Evolutionary conservation across 305 asterid species (phyloP).

Genomic region (Fraxinus nigra): DNA sequence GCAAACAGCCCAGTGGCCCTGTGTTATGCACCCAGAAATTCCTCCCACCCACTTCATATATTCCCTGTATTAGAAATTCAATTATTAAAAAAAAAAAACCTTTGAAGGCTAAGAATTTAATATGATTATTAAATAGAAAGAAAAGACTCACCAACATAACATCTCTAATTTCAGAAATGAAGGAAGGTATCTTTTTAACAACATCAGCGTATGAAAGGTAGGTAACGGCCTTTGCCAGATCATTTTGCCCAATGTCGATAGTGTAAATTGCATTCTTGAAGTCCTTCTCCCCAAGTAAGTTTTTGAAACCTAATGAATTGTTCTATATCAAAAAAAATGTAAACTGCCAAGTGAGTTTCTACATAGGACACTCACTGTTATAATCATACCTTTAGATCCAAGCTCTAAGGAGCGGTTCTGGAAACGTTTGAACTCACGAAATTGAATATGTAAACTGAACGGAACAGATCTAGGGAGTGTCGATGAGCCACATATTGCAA

Average conservation of each 20-base stretch:
- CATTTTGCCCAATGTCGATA: constrained; percentile 61
- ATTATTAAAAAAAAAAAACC: background rate
- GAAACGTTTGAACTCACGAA: constrained; percentile 41
- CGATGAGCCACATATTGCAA: constrained; percentile 40
- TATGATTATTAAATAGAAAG: background rate
- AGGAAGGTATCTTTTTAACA: constrained; percentile 36
- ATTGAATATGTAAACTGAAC: constrained; percentile 36
- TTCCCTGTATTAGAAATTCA: constrained; percentile 17
- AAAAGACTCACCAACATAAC: constrained; percentile 39
- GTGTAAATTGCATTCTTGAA: constrained; percentile 43
- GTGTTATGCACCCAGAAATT: constrained; percentile 56
- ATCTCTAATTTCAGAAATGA: constrained; percentile 46
- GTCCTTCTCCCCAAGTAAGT: constrained; percentile 28
- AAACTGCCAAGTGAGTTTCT: background rate
- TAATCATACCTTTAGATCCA: constrained; percentile 28
- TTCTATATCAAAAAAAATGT: background rate
- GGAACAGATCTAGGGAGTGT: constrained; percentile 37
- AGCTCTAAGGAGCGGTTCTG: constrained; percentile 32
- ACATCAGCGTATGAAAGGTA: constrained; percentile 29
- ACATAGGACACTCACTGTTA: background rate
- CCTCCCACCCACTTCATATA: constrained; percentile 40
- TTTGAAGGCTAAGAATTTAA: background rate
- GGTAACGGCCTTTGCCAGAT: constrained; percentile 34
- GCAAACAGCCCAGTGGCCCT: constrained; percentile 59
- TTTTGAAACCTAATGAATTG: constrained; percentile 20